phyloP scores from a whole-genome alignment of 805 yeast genomes.

The Metschnikowia shivogae region DNA sequence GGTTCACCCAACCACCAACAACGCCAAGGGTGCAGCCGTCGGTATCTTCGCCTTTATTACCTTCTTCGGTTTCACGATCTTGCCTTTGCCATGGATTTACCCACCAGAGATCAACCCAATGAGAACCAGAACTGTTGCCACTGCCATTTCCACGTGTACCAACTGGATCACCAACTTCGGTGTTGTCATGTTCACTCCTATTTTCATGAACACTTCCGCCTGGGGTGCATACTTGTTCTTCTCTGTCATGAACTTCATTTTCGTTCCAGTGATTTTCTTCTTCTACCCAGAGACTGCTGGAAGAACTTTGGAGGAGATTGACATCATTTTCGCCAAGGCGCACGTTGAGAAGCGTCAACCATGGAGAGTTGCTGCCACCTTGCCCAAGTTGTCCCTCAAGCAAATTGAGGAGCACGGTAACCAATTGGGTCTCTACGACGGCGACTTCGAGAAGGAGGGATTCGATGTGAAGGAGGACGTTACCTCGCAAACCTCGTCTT shows the following conservation, averaged over 20 bases:
- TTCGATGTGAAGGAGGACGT: constrained; percentile 30
- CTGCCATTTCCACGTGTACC: constrained; percentile 43
- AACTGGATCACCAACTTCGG: constrained; percentile 44
- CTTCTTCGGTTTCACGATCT: constrained; percentile 42
- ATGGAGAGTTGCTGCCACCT: constrained; percentile 57
- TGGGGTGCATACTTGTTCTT: constrained; percentile 44
- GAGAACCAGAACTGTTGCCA: constrained; percentile 44
- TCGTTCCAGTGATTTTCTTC: constrained; percentile 54
- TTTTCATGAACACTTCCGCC: constrained; percentile 33
- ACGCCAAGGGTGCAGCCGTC: constrained; percentile 43
- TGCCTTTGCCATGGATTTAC: constrained; percentile 46
- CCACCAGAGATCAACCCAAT: constrained; percentile 46
- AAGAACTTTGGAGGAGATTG: constrained; percentile 43
- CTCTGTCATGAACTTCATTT: constrained; percentile 35
- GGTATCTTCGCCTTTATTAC: constrained; percentile 43
- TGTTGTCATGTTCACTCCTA: constrained; percentile 45
- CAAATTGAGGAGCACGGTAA: constrained; percentile 60
- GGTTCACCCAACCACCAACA: constrained; percentile 25
- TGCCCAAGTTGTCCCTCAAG: constrained; percentile 54
- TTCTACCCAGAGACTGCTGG: constrained; percentile 46
- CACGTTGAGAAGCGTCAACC: constrained; percentile 53
- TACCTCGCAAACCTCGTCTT: constrained; percentile 17
- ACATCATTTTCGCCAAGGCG: constrained; percentile 62
- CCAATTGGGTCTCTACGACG: constrained; percentile 52
- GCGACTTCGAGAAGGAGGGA: constrained; percentile 37